These are phyloP conservation scores for Hansenula lynferdii DNA, from an alignment of 1,139 yeast species.

Conservation along the genomic window DNA sequence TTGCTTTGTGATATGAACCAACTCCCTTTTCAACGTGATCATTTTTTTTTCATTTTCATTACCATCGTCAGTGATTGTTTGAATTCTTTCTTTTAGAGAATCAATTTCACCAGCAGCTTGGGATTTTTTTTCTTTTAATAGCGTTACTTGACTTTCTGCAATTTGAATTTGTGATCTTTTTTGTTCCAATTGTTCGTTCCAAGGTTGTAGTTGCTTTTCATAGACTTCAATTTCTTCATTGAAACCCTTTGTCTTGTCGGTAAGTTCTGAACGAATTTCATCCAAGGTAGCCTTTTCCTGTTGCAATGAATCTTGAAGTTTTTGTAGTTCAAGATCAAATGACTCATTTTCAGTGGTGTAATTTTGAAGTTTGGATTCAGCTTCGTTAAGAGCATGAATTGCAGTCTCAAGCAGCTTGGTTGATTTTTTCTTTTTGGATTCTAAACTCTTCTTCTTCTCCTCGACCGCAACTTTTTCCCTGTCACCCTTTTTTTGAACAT, in stretches of 20 bases:
- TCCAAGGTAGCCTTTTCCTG: constrained; percentile 54
- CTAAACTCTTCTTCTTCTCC: constrained; percentile 66
- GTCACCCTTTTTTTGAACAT: constrained; percentile 33
- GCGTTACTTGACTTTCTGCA: constrained; percentile 58
- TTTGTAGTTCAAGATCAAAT: constrained; percentile 30
- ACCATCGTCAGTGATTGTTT: constrained; percentile 47
- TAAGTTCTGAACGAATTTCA: constrained; percentile 58
- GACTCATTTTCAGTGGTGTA: constrained; percentile 40
- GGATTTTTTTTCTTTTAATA: constrained; percentile 46
- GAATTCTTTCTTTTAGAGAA: constrained; percentile 42
- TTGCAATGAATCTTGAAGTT: constrained; percentile 41
- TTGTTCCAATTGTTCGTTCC: constrained; percentile 65
- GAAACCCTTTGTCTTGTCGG: constrained; percentile 66
- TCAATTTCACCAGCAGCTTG: constrained; percentile 41
- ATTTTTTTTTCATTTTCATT: constrained; percentile 45
- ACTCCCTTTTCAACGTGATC: constrained; percentile 36
- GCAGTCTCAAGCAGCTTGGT: constrained; percentile 42
- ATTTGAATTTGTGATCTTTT: constrained; percentile 65
- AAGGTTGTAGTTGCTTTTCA: constrained; percentile 75
- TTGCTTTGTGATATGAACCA: constrained; percentile 46
- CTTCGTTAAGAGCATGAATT: constrained; percentile 33
- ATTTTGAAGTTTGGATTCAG: constrained; percentile 40
- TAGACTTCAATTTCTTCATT: constrained; percentile 58
- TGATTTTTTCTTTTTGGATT: constrained; percentile 55
- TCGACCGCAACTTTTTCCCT: constrained; percentile 62